These are phyloP conservation scores for Thermochaetoides thermophila DNA, from an alignment of 495 filamentous ascomycete genomes.

Conservation along the genomic window DNA sequence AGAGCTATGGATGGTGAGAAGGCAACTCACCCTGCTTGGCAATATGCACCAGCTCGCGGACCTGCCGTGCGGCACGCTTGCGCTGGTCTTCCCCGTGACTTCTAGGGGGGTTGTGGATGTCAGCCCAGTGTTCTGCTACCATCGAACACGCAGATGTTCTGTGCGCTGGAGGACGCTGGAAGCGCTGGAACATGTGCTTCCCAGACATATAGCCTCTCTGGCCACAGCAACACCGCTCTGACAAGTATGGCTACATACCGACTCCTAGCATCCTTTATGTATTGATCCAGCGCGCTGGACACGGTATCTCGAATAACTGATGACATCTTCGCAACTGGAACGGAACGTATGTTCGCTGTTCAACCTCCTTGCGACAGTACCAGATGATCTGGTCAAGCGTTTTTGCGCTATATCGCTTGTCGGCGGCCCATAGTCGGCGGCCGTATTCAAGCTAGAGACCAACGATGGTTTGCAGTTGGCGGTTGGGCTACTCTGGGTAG, in stretches of 20 bases:
- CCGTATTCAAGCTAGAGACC: not conserved
- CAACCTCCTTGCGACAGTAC: slow-evolving; percentile 2
- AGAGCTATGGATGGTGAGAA: too few relatives aligned
- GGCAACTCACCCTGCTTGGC: slow-evolving; percentile 23
- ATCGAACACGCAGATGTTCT: too few relatives aligned
- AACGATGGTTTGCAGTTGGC: not conserved
- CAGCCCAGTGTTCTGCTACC: too few relatives aligned
- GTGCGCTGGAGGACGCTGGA: too few relatives aligned
- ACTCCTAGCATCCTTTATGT: slow-evolving; percentile 20
- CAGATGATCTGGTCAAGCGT: slow-evolving; percentile 12
- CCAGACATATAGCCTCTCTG: too few relatives aligned
- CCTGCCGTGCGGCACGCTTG: slow-evolving; percentile 26
- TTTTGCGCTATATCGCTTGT: slow-evolving; percentile 11
- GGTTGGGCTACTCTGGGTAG: not conserved
- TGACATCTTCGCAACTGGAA: too few relatives aligned
- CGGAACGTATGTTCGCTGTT: not conserved
- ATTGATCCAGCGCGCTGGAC: slow-evolving; percentile 17
- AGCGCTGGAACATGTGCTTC: too few relatives aligned
- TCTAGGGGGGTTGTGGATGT: slow-evolving; percentile 7
- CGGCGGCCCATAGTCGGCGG: slow-evolving; percentile 19
- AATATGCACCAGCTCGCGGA: slow-evolving; percentile 26
- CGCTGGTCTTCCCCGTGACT: slow-evolving; percentile 21
- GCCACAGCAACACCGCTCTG: too few relatives aligned
- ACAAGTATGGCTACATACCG: slow-evolving; percentile 14
- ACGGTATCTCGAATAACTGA: slow-evolving; percentile 18